Conservation (phyloP, 2,329 filamentous ascomycete species). For the Neocucurbitaria cava region DNA sequence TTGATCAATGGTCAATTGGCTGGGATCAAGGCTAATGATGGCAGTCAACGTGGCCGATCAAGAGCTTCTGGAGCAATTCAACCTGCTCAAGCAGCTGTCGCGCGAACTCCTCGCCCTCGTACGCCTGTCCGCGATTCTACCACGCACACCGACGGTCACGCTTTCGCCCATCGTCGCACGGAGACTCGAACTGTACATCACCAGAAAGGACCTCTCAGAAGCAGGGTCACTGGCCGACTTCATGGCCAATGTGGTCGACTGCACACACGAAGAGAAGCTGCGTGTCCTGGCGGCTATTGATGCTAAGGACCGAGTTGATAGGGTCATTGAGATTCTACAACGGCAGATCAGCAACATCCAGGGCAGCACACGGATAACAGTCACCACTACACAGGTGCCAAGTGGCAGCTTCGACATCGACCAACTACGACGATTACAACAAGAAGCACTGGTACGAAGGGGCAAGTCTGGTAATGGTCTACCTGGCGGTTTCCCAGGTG, state of each 20-base stretch:
- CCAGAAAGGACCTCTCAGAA: conserved; percentile 79
- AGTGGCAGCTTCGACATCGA: conserved; percentile 52
- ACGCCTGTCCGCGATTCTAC: conserved; percentile 82
- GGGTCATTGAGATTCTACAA: conserved; percentile 82
- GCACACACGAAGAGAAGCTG: conserved; percentile 89
- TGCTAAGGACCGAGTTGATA: conserved; percentile 77
- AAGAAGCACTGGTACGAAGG: conserved; percentile 50
- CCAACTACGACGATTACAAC: conserved; percentile 52
- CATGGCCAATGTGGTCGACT: conserved; percentile 91
- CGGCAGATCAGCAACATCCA: conserved; percentile 85
- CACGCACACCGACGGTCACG: conserved; percentile 68
- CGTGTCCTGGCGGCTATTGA: conserved; percentile 82
- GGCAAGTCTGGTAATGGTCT: conserved; percentile 40
- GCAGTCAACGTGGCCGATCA: conserved; percentile 45
- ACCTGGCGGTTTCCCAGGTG: conserved; percentile 50
- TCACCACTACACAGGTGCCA: conserved; percentile 69
- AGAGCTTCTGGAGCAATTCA: conserved; percentile 74
- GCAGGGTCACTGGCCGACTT: conserved; percentile 91
- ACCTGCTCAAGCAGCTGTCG: conserved; percentile 81
- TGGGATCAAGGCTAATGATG: conserved; percentile 12
- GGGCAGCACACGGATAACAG: conserved; percentile 84
- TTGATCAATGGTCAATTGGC: conserved; percentile 2
- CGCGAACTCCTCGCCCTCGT: conserved; percentile 86
- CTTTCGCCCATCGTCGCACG: conserved; percentile 86
- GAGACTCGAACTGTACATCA: conserved; percentile 85